These are phyloP conservation scores for Dothideomycetes sp. DNA, from an alignment of 2,329 filamentous ascomycete species.

Conservation along the genomic window DNA sequence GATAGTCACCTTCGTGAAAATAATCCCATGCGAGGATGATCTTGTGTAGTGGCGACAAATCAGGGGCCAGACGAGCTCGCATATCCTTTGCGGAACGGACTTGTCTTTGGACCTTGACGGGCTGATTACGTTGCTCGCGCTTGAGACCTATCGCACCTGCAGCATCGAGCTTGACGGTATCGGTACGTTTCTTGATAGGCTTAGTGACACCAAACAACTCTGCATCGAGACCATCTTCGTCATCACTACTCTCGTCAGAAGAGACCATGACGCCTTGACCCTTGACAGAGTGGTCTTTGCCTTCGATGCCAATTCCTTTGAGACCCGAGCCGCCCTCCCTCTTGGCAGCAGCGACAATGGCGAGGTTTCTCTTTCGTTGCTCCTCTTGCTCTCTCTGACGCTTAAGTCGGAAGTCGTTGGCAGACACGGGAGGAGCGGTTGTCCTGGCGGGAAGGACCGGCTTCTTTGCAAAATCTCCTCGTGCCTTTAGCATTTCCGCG, in stretches of 20 bases:
- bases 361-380: slow-evolving; percentile 61
- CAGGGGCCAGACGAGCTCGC: slow-evolving; percentile 81
- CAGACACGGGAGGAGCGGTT: slow-evolving; percentile 30
- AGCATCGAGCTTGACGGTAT: slow-evolving; percentile 26
- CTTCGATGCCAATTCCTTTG: slow-evolving; percentile 59
- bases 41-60: slow-evolving; percentile 75
- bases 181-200: slow-evolving; percentile 33
- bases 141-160: slow-evolving; percentile 24
- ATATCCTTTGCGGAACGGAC: slow-evolving; percentile 83
- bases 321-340: slow-evolving; percentile 68
- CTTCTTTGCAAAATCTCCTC: slow-evolving; percentile 20
- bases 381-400: slow-evolving; percentile 68
- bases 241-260: slow-evolving; percentile 52
- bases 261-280: slow-evolving; percentile 87
- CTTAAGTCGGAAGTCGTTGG: slow-evolving; percentile 58
- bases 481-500: slow-evolving; percentile 17
- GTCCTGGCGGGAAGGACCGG: slow-evolving; percentile 24
- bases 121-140: slow-evolving; percentile 50
- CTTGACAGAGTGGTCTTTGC: slow-evolving; percentile 66
- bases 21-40: slow-evolving; percentile 91
- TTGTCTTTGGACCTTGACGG: slow-evolving; percentile 75
- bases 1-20: slow-evolving; percentile 79
- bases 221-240: slow-evolving; percentile 47
- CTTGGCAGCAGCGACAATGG: slow-evolving; percentile 61
- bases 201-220: slow-evolving; percentile 53